Evolutionary conservation across 345 rosid species (phyloP), one percentile per base, ranked within the genome.

Genomic region (Hevea brasiliensis): DNA sequence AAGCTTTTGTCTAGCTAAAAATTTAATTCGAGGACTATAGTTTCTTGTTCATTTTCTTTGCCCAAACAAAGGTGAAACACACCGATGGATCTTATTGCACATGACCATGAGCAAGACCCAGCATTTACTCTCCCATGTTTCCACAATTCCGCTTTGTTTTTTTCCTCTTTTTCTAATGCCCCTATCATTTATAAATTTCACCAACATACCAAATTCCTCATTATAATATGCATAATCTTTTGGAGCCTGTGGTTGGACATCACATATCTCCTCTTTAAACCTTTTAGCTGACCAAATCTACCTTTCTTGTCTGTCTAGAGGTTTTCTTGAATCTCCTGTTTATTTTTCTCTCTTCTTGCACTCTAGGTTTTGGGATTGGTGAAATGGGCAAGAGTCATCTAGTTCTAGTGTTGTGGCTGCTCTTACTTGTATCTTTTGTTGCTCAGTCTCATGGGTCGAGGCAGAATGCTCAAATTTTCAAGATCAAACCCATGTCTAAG

Each of bases 91-190:
- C 32, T 42, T 23, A 6, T 23, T 1, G 73, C 35, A 65, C 65
- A 68, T 70, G 74, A 26, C 55, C 37, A 32, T 32, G 37, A 32
- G 3, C 2, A 32, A 1, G 7, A 72, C 72, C 71, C 60, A 29
- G 72, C 81, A 80, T 80, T 81, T 57, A 76, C 54, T 78, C 50
- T 73, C 54, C 80, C 76, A 70, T 73, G 82, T 77, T 74, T 75
- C 82, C 74, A 48, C 76, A 55, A 53, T 67, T 57, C 57, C 54
- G 40, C 18, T 14, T 32, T 14, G 45, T 54, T 47, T 21, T 26
- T 27, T 32, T 15, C 50, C 37, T 1, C 17, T 53, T 44, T 42
- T 18, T 5, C 58, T 21, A 6, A 40, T 41, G 2, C 45, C 6
- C 54, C 12, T 70, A 32, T 32, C 37, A 32, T 32, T 32, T 32